Evolutionary conservation across 371 early-diverging fungal genomes (phyloP), one percentile per base, ranked within the genome.

Genomic region (Lichtheimia ramosa): DNA sequence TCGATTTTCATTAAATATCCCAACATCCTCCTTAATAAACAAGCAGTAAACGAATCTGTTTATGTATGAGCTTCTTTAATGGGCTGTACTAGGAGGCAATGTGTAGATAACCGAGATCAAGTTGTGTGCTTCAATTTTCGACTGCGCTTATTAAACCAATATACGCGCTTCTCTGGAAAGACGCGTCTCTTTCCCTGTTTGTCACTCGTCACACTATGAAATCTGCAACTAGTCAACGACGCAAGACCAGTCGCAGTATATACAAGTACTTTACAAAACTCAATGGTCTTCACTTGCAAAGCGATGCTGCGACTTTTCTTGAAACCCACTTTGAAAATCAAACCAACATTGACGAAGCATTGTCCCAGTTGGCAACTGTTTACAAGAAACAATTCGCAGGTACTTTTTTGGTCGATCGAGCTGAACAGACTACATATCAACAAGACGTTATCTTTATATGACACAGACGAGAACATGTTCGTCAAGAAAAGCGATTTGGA

Each of bases 271-370:
- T 93, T 59, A 86, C 90, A 5, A 82, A 86, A 55, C 87, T 85
- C 46, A 81, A 89, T 74, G 87, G 89, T 42, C 81, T 92, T 21
- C 83, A 87, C 49, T 65, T 93, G 5, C 83, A 87, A 49, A 79
- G 79, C 5, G 92, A 91, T 64, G 89, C 94, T 2, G 67, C 83
- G 6, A 65, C 68, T 42, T 89, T 81, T 59, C 69, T 93, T 14
- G 80, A 75, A 54, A 65, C 65, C 4, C 34, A 77, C 21, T 65
- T 91, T 20, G 61, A 70, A 18, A 60, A 73, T 12, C 68, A 77
- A 2, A 56, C 46, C 4, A 73, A 83, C 28, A 59, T 88, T 7
- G 49, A 65, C 0, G 76, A 73, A 2, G 71, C 82, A 28, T 64
- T 92, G 2, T 87, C 89, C 48, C 73, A 66, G 27, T 81, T 92